These are phyloP conservation scores for Mucor sp. DNA, from an alignment of 371 early-diverging fungal species.

Conservation along the genomic window DNA sequence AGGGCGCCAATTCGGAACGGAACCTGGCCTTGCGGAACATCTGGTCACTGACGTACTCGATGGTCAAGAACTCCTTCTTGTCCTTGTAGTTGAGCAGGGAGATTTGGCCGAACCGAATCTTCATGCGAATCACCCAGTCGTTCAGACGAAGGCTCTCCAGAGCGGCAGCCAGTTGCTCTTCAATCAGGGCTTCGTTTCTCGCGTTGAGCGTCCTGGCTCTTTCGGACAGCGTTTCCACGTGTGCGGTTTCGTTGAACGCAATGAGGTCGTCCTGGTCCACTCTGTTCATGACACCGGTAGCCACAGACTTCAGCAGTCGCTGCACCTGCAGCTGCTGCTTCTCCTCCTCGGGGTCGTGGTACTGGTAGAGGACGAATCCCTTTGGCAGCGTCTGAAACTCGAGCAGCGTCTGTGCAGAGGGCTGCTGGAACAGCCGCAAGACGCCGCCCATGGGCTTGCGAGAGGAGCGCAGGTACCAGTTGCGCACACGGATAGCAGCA, in stretches of 20 bases:
- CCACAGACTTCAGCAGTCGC: conserved; percentile 28
- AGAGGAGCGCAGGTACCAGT: conserved; percentile 36
- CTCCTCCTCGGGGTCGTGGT: conserved; percentile 9
- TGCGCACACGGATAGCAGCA: conserved; percentile 38
- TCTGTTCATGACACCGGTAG: conserved; percentile 14
- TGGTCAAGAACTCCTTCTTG: conserved; percentile 4
- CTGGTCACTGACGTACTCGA: conserved; percentile 23
- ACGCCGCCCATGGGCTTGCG: conserved; percentile 18
- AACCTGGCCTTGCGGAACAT: conserved; percentile 21
- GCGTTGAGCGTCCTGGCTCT: conserved; percentile 10
- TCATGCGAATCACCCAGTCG: conserved; percentile 46
- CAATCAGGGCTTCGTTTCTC: conserved; percentile 24
- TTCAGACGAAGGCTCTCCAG: conserved; percentile 43
- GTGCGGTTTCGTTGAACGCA: conserved; percentile 21
- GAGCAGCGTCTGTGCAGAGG: conserved; percentile 17
- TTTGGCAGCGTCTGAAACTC: conserved; percentile 22
- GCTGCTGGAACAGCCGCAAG: conserved; percentile 34
- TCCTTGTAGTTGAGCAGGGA: conserved; percentile 26
- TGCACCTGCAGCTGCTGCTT: conserved; percentile 17
- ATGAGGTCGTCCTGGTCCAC: conserved; percentile 17
- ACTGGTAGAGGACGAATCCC: conserved; percentile 23
- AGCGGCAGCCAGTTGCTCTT: conserved; percentile 22
- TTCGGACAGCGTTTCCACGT: conserved; percentile 8
- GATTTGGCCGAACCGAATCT: conserved; percentile 46
- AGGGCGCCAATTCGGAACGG: conserved; percentile 29